Percentiles rank a stretch among this genome's conserved stretches.
These are phyloP conservation scores for Kazachstania kunashirensis DNA, from an alignment of 805 yeast genomes.

Conservation along the genomic window DNA sequence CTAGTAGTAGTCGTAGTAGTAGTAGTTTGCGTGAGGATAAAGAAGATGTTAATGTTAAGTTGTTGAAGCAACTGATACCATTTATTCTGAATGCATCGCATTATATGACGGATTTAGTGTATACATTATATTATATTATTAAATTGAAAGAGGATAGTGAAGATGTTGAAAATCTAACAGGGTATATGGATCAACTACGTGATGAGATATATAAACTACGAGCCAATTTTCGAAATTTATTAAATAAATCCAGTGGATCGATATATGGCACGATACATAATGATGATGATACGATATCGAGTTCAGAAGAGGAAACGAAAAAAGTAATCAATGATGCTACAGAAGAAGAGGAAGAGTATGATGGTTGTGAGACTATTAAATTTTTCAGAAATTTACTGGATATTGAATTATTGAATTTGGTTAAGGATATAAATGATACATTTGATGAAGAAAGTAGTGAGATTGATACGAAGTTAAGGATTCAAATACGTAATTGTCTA, in stretches of 20 bases:
- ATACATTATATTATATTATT: constrained; percentile 14
- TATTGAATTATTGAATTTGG: neutral
- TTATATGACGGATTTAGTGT: constrained; percentile 20
- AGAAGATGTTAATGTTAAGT: constrained; percentile 7
- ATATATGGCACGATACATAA: neutral
- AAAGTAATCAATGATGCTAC: neutral
- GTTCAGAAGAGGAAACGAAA: neutral
- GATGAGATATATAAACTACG: constrained; percentile 3
- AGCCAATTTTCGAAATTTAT: constrained; percentile 4
- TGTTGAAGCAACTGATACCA: constrained; percentile 13
- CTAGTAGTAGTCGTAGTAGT: too few relatives aligned
- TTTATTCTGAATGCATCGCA: constrained; percentile 16
- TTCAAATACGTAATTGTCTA: constrained; percentile 17
- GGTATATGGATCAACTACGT: neutral
- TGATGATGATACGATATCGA: neutral
- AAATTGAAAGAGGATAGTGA: neutral
- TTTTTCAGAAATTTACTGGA: neutral
- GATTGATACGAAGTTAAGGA: neutral
- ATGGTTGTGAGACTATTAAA: neutral
- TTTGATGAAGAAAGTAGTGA: too few relatives aligned
- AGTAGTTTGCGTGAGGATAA: too few relatives aligned
- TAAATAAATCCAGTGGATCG: constrained; percentile 1
- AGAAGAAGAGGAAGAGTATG: neutral
- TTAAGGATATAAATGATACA: neutral
- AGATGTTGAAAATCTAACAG: neutral